Evolutionary conservation across 2,329 filamentous ascomycete genomes (phyloP), one percentile per base, ranked within the genome.

Genomic region (Drechslerella dactyloides): DNA sequence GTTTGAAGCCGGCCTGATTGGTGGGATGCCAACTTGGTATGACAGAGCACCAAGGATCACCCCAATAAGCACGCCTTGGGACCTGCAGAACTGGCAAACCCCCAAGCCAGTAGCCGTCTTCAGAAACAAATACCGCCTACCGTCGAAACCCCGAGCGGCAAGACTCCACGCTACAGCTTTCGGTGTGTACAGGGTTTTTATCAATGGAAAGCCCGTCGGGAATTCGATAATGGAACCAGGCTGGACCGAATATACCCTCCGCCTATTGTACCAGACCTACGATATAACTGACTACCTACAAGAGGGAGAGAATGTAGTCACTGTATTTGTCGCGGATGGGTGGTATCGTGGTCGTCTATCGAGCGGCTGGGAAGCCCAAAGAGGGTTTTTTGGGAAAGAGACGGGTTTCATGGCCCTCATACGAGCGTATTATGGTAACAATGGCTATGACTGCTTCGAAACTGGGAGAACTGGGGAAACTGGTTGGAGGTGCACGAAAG

Each of bases 231-330:
- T 70, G 66, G 54, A 63, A 1, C 66, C 66, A 2, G 66, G 66
- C 2, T 70, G 66, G 66, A 70, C 66, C 0, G 66, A 70, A 37
- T 70, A 70, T 37, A 63, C 46, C 7, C 46, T 59, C 15, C 46
- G 66, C 17, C 52, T 70, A 30, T 19, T 62, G 7, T 70, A 59
- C 23, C 66, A 70, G 21, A 70, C 66, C 15, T 64, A 70, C 30
- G 66, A 70, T 64, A 64, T 70, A 10, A 70, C 66, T n/a, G 66
- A 70, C 8, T 40, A 64, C 19, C 53, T 70, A 5, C 24, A 64
- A 48, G 27, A 19, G 13, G 66, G 66, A 2, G 54, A 63, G 10
- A 70, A 70, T 21, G 23, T 51, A 0, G 37, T 70, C 30, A 52
- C 55, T 15, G 59, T 70, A 17, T 64, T 27, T 48, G 54, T 70